A percentile compares a stretch with the other conserved stretches of the same genome.
These are phyloP conservation scores for Scorias spongiosa DNA, from an alignment of 2,329 filamentous ascomycete genomes.

Conservation along the genomic window DNA sequence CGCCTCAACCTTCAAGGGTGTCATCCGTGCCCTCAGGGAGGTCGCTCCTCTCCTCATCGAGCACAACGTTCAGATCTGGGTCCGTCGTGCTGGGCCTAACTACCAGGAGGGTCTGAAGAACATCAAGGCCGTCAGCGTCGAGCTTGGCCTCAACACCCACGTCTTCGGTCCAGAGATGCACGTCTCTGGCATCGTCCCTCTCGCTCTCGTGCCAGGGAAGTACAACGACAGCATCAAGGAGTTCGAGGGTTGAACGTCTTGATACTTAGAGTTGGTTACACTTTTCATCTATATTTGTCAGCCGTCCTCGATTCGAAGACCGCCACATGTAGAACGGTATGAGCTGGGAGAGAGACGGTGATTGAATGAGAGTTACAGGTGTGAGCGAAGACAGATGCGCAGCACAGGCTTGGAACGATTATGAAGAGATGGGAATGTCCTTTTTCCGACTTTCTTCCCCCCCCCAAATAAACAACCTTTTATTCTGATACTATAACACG, in stretches of 20 bases:
- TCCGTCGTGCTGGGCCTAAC: slow-evolving; percentile 80
- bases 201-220: slow-evolving; percentile 57
- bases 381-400: no score
- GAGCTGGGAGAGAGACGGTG: no score
- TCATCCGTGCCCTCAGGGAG: slow-evolving; percentile 90
- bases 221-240: slow-evolving; percentile 43
- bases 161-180: slow-evolving; percentile 68
- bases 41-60: slow-evolving; percentile 72
- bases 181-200: slow-evolving; percentile 88
- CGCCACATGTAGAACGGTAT: no score
- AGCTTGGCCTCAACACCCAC: slow-evolving; percentile 93
- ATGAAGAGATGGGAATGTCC: no score
- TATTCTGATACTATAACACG: no score
- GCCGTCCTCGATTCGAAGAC: no score
- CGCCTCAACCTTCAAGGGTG: slow-evolving; percentile 97
- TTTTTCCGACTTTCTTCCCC: no score
- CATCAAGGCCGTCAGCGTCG: slow-evolving; percentile 92
- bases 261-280: no score
- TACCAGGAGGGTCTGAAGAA: slow-evolving; percentile 99
- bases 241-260: slow-evolving; percentile 32
- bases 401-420: no score
- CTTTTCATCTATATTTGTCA: no score
- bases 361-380: no score
- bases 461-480: no score
- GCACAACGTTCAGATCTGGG: slow-evolving; percentile 98